A percentile compares a stretch with the other conserved stretches of the same genome.
Conservation (phyloP, 495 filamentous ascomycete genomes). For the Astrothelium macrocarpum region DNA sequence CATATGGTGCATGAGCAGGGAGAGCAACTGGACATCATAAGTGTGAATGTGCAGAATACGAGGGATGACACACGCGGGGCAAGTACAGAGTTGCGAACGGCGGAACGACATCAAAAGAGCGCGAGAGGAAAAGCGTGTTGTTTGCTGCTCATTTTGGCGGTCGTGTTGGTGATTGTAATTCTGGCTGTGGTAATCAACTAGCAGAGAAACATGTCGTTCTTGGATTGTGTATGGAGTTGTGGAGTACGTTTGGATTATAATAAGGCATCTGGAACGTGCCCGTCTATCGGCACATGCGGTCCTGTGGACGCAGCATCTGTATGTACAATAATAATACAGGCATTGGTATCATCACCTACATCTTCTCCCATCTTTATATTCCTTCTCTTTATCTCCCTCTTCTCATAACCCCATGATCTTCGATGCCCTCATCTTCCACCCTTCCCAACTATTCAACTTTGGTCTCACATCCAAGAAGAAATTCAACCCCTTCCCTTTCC, state of each 20-base stretch:
- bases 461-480: conserved; percentile 94
- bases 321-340: background rate
- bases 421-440: conserved; percentile 69
- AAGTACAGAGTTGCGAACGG: conserved; percentile 70
- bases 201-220: background rate
- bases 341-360: conserved; percentile 8
- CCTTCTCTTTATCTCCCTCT: background rate
- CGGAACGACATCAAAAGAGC: conserved; percentile 83
- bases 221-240: background rate
- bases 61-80: conserved; percentile 72
- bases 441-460: conserved; percentile 87
- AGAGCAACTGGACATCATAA: conserved; percentile 78
- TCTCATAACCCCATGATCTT: conserved; percentile 46
- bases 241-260: background rate
- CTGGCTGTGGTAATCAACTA: conserved; percentile 53
- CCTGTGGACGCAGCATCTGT: background rate
- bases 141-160: conserved; percentile 77
- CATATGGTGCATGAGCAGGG: conserved; percentile 94
- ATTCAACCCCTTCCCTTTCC: conserved; percentile 56
- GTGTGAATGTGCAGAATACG: conserved; percentile 74
- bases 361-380: background rate
- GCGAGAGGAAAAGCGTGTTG: conserved; percentile 88
- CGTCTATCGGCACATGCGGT: background rate
- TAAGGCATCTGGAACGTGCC: background rate
- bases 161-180: conserved; percentile 81